phyloP scores from a whole-genome alignment of 139 green algal genomes.

The Astrephomene gubernaculifera region DNA sequence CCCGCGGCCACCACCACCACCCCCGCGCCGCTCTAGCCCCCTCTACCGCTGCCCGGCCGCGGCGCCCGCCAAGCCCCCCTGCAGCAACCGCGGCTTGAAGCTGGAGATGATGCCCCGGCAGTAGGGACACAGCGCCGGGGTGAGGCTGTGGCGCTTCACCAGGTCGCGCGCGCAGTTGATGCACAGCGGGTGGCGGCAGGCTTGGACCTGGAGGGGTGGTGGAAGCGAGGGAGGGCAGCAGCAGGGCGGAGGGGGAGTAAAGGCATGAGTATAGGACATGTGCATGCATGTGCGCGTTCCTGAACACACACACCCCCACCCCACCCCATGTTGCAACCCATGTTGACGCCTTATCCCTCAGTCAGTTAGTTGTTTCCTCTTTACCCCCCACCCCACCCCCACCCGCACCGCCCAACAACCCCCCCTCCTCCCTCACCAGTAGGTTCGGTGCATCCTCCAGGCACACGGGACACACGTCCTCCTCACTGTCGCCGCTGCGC shows the following conservation, averaged over 20 bases:
- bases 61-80: too few relatives aligned
- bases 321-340: too few relatives aligned
- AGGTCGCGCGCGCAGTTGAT: conserved; percentile 52
- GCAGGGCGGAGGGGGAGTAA: background rate
- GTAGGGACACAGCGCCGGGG: conserved; percentile 59
- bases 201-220: background rate
- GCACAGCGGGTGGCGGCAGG: conserved; percentile 51
- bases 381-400: too few relatives aligned
- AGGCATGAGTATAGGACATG: too few relatives aligned
- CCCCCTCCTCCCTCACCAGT: background rate
- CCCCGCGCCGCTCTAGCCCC: too few relatives aligned
- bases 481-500: conserved; percentile 1
- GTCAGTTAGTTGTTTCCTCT: too few relatives aligned
- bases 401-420: background rate
- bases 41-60: too few relatives aligned
- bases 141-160: conserved; percentile 49
- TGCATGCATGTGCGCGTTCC: too few relatives aligned
- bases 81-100: conserved; percentile 21
- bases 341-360: too few relatives aligned
- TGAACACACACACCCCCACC: too few relatives aligned
- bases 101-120: conserved; percentile 51
- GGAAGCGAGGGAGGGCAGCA: background rate
- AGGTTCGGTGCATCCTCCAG: conserved; percentile 56
- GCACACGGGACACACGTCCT: conserved; percentile 58
- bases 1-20: too few relatives aligned